A percentile compares a stretch with the other conserved stretches of the same genome.
These are phyloP conservation scores for Ceratobasidium theobromae DNA, from an alignment of 1,284 basidiomycete genomes.

Conservation along the genomic window DNA sequence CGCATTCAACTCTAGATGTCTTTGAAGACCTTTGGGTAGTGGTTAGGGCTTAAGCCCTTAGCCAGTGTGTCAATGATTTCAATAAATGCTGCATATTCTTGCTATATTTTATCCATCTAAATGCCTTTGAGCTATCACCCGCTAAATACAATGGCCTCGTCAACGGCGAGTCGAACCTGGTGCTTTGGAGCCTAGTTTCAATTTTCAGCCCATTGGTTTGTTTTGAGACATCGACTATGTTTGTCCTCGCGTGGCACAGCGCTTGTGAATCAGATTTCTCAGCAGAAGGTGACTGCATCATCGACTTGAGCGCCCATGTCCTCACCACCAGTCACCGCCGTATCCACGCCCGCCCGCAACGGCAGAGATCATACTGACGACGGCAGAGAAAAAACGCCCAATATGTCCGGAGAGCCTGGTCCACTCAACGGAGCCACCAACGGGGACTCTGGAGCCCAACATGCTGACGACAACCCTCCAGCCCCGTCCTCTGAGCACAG, in stretches of 20 bases:
- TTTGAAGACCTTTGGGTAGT: no score
- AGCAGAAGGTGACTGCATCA: conserved; percentile 24
- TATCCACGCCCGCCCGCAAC: conserved; percentile 28
- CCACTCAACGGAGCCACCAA: conserved; percentile 16
- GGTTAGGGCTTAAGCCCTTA: no score
- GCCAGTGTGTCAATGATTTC: no score
- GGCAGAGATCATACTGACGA: conserved; percentile 1
- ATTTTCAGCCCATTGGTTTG: background rate
- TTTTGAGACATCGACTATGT: conserved; percentile 19
- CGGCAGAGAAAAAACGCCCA: conserved; percentile 17
- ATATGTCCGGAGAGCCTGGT: conserved; percentile 9
- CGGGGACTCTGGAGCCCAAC: conserved; percentile 24
- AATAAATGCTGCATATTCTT: no score
- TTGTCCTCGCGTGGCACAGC: conserved; percentile 21
- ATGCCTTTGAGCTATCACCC: no score
- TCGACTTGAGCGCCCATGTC: conserved; percentile 23
- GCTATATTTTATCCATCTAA: no score
- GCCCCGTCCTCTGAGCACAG: conserved; percentile 19
- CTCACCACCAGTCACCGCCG: conserved; percentile 22
- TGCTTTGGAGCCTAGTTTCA: background rate
- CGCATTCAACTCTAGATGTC: no score
- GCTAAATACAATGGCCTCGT: no score
- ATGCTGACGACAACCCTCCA: conserved; percentile 26
- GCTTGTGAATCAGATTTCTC: conserved; percentile 8
- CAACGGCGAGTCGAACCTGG: background rate